phyloP scores from a whole-genome alignment of 2,329 filamentous ascomycete species.

The Ophiostoma perfectum region DNA sequence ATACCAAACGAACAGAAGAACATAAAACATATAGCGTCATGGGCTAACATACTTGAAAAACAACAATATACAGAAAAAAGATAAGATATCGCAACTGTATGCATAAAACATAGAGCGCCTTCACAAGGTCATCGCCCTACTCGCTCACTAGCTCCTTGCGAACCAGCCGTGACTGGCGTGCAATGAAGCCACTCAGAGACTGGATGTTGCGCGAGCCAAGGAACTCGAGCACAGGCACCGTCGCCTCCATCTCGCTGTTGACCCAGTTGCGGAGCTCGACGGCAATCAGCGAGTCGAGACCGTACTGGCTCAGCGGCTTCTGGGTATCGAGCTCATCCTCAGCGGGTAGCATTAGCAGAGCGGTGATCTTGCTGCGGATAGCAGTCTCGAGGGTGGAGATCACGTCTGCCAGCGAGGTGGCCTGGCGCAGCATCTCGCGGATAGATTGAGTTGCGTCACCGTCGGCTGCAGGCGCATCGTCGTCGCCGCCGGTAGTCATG shows the following conservation, averaged over 20 bases:
- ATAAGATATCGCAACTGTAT: neutral
- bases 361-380: constrained; percentile 23
- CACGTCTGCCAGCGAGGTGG: constrained; percentile 16
- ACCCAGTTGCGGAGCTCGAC: constrained; percentile 28
- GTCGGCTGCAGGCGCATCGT: neutral
- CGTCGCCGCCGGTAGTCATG: neutral
- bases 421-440: constrained; percentile 21
- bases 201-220: constrained; percentile 23
- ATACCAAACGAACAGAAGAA: no score
- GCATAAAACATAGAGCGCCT: neutral
- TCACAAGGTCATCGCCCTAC: neutral
- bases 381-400: constrained; percentile 15
- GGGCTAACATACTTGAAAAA: neutral
- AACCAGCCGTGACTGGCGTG: constrained; percentile 24
- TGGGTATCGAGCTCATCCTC: constrained; percentile 24
- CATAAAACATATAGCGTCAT: no score
- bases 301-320: constrained; percentile 24
- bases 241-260: constrained; percentile 26
- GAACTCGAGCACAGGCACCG: constrained; percentile 26
- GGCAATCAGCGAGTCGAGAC: constrained; percentile 26
- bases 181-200: constrained; percentile 23
- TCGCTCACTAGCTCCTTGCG: constrained; percentile 21
- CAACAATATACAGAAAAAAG: neutral
- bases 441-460: constrained; percentile 16
- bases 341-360: constrained; percentile 22